Base-by-base conservation (phyloP, 371 early-diverging fungal genomes). In the Nosema muscidifuracis region DNA sequence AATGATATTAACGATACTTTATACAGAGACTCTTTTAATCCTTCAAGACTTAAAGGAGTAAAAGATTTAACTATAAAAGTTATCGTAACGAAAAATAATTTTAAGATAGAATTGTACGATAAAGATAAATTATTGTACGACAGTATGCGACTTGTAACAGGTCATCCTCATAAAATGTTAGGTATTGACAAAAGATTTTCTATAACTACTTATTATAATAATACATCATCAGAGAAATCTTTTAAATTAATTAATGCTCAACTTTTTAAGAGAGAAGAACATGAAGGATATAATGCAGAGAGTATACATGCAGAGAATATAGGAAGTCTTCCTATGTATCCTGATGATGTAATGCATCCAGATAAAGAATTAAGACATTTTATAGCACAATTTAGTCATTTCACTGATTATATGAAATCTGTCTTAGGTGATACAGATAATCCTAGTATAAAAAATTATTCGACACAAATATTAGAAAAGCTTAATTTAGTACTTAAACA, bases 21-120 rank as follows among this genome's bases (percentile, higher is more conserved):
- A 30, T 50, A 78, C n/a, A 75, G 70, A 55, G 84, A 84, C 67
- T 56, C 73, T 33, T 58, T 78, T 43, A 76, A 80, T 65, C 84
- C 81, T 4, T 33, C 44, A 30, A 76, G 82, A 63, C 77, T 82
- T 50, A 76, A 70, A 51, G 65, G 60, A 65, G 65, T 82, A 22
- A 76, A 69, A 26, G 76, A 78, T 20, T 50, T 84, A 13, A 79
- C 65, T 33, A 24, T 82, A 9, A 84, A 84, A 66, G 61, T 84
- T 10, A 82, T 84, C 0, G 74, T 73, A 2, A 84, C 84, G n/a
- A 60, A 70, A 9, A 78, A 79, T 40, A 82, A 82, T 62, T 80
- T 84, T 53, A 81, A 81, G 60, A 75, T 84, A 30, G 84, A 84
- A 51, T 15, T 84, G 16, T 84, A 81, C 65, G 77, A 80, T 51